Evolutionary conservation across 805 yeast species (phyloP).

Genomic region (Candida awuae): DNA sequence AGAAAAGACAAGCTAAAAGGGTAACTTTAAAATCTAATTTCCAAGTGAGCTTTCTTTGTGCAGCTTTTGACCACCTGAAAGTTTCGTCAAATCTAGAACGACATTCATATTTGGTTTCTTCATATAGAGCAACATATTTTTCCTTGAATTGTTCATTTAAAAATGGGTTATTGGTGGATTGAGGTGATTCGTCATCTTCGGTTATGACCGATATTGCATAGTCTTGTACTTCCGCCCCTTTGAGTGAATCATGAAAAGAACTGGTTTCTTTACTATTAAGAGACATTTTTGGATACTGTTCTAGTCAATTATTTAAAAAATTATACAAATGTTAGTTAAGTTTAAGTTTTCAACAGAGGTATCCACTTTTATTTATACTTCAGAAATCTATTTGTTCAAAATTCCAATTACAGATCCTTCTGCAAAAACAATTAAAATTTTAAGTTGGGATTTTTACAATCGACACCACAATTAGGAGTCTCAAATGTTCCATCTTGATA

Average conservation of each 20-base stretch:
- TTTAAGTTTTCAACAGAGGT: no score
- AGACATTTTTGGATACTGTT: no score
- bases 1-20: conserved; percentile 51
- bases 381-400: no score
- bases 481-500: no score
- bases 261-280: background rate
- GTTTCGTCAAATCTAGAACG: conserved; percentile 48
- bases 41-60: conserved; percentile 41
- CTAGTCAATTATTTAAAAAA: no score
- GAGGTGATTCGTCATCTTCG: conserved; percentile 5
- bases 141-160: conserved; percentile 40
- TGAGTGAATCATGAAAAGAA: background rate
- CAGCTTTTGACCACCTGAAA: conserved; percentile 45
- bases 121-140: conserved; percentile 39
- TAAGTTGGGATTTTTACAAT: no score
- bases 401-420: no score
- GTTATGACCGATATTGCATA: background rate
- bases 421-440: no score
- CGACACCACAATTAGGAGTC: no score
- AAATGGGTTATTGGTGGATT: conserved; percentile 27
- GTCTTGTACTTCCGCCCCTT: background rate
- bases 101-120: conserved; percentile 45
- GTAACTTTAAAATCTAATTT: conserved; percentile 51
- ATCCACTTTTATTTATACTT: no score
- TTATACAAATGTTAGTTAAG: no score